Conservation (phyloP, 371 early-diverging fungal species). For the Mucor lusitanicus region DNA sequence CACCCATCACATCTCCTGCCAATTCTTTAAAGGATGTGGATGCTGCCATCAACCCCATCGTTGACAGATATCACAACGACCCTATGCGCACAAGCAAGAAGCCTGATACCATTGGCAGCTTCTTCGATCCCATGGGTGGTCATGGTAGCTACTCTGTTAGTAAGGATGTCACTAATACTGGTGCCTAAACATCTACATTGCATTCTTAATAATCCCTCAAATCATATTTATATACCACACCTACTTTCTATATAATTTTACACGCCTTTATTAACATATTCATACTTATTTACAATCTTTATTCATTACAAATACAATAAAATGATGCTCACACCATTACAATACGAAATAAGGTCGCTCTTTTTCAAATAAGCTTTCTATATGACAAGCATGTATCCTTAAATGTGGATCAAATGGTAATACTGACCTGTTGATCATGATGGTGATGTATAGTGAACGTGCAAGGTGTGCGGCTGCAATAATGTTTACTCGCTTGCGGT, state of each 20-base stretch:
- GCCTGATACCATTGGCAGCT: constrained; percentile 29
- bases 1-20: constrained; percentile 15
- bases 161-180: constrained; percentile 37
- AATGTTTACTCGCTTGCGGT: background rate
- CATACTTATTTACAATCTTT: background rate
- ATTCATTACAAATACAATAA: background rate
- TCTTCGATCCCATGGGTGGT: constrained; percentile 46
- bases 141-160: constrained; percentile 23
- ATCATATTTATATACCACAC: background rate
- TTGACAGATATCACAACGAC: constrained; percentile 21
- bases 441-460: too few species aligned
- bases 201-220: constrained; percentile 1
- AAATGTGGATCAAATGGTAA: too few species aligned
- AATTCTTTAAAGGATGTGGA: constrained; percentile 4
- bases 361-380: too few species aligned
- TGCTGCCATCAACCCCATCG: background rate
- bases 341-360: background rate
- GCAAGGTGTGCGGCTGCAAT: too few species aligned
- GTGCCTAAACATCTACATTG: constrained; percentile 37
- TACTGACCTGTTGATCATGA: too few species aligned
- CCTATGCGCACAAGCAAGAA: constrained; percentile 17
- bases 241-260: background rate
- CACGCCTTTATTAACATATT: background rate
- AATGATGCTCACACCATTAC: background rate
- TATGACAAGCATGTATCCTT: too few species aligned